A percentile compares a stretch with the other conserved stretches of the same genome.
Conservation (phyloP, 139 green algal genomes). For the Volvox reticuliferus region DNA sequence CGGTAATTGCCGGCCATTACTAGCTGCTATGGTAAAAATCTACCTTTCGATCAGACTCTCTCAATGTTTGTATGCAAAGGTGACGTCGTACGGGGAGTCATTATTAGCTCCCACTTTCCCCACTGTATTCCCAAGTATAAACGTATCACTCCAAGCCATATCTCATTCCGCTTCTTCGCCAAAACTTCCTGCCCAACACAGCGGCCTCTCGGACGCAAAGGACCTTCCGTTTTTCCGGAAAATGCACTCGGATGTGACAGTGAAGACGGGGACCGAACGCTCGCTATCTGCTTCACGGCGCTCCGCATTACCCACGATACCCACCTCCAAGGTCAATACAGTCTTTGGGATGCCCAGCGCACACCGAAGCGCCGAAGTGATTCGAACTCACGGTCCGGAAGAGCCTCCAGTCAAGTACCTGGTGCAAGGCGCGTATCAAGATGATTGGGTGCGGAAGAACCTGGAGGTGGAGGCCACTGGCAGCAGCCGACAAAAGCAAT, state of each 20-base stretch:
- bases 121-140: too few species aligned
- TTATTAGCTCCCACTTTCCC: too few species aligned
- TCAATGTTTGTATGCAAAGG: too few species aligned
- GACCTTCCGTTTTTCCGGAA: constrained; percentile 55
- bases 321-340: constrained; percentile 21
- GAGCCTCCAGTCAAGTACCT: constrained; percentile 68
- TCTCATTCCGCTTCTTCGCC: too few species aligned
- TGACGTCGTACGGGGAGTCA: too few species aligned
- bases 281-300: not conserved
- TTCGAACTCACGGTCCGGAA: constrained; percentile 46
- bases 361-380: constrained; percentile 48
- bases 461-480: constrained; percentile 41
- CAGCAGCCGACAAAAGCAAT: not conserved
- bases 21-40: too few species aligned
- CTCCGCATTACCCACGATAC: constrained; percentile 31
- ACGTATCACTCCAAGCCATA: too few species aligned
- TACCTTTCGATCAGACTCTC: too few species aligned
- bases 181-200: not conserved
- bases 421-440: constrained; percentile 64
- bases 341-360: constrained; percentile 56
- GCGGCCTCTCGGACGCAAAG: constrained; percentile 60
- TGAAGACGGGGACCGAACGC: not conserved
- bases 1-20: too few species aligned
- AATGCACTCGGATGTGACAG: constrained; percentile 43
- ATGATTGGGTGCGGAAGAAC: constrained; percentile 56